phyloP scores from a whole-genome alignment of 78 protist species.

The Creolimax fragrantissima region DNA sequence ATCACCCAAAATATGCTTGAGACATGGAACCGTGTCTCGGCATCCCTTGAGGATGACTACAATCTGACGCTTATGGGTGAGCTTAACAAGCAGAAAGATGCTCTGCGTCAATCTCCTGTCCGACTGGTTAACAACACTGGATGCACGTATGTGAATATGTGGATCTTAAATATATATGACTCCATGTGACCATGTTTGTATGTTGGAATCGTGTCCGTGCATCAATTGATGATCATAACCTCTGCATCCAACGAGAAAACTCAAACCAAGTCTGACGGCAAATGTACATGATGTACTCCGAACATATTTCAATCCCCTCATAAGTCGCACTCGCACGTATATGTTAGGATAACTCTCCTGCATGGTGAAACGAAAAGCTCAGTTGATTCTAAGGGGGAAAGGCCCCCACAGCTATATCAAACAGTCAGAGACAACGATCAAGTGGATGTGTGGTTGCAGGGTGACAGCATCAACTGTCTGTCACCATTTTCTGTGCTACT shows the following conservation, averaged over 20 bases:
- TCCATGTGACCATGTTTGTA: too few species aligned
- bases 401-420: too few species aligned
- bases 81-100: not conserved
- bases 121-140: constrained; percentile 15
- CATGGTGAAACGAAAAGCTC: not conserved
- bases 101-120: not conserved
- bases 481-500: not conserved
- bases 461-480: not conserved
- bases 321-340: too few species aligned
- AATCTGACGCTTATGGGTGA: not conserved
- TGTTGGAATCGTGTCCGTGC: too few species aligned
- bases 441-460: not conserved
- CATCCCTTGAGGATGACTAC: not conserved
- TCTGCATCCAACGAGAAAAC: too few species aligned
- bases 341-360: not conserved
- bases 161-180: too few species aligned
- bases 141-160: not conserved
- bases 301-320: too few species aligned
- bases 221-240: too few species aligned
- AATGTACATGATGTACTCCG: too few species aligned
- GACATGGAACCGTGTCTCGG: not conserved
- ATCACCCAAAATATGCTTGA: not conserved
- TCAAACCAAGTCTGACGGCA: too few species aligned
- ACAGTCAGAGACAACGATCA: not conserved
- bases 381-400: too few species aligned